phyloP scores from a whole-genome alignment of 2,329 filamentous ascomycete genomes.

The Aureobasidium sp. region DNA sequence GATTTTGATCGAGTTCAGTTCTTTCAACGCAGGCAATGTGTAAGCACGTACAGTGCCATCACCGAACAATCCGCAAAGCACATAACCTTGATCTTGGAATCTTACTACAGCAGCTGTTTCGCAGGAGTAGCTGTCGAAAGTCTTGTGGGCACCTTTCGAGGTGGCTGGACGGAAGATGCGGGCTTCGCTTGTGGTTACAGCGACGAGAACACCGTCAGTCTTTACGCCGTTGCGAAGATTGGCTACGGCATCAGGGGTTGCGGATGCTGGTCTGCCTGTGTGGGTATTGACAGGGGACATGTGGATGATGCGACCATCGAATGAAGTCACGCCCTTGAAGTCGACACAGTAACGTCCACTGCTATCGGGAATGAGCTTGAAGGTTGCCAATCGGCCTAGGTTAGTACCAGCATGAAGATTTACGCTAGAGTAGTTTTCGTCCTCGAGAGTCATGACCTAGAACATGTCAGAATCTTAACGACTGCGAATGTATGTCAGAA shows the following conservation, averaged over 20 bases:
- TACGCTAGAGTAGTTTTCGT: conserved; percentile 93
- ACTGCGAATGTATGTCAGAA: too few relatives aligned
- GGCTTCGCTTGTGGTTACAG: conserved; percentile 64
- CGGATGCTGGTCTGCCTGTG: conserved; percentile 64
- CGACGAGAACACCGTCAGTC: conserved; percentile 72
- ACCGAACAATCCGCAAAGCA: conserved; percentile 75
- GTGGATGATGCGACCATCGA: conserved; percentile 62
- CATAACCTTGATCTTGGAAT: conserved; percentile 62
- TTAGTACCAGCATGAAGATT: conserved; percentile 86
- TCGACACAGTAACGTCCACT: conserved; percentile 63
- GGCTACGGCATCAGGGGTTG: conserved; percentile 67
- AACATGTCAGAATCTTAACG: too few relatives aligned
- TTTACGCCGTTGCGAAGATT: conserved; percentile 65
- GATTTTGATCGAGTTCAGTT: conserved; percentile 62
- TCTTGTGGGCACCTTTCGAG: conserved; percentile 83
- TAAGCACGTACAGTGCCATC: conserved; percentile 73
- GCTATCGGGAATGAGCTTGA: conserved; percentile 73
- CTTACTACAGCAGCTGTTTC: conserved; percentile 70
- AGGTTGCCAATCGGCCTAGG: conserved; percentile 72
- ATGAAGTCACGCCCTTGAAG: conserved; percentile 56
- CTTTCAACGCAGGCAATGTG: conserved; percentile 79
- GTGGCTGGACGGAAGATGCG: conserved; percentile 80
- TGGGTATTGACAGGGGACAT: conserved; percentile 74
- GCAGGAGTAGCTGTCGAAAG: conserved; percentile 76
- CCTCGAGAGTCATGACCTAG: conserved; percentile 70